Conservation (phyloP, 129 eudicot genomes). For the Tagetes patula region DNA sequence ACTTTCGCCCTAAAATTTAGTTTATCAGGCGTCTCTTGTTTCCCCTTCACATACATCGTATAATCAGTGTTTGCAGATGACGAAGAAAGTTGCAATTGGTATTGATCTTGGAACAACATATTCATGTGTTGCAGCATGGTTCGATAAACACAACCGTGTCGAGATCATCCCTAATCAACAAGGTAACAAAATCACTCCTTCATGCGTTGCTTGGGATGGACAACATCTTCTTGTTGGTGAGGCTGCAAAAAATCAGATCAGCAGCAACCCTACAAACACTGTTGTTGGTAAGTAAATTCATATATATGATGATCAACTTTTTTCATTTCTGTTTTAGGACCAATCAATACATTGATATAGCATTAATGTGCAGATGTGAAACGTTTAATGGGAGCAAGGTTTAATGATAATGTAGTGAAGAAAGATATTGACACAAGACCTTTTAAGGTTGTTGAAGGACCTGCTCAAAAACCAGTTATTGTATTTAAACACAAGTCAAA, state of each 20-base stretch:
- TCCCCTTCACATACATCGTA: too few relatives aligned
- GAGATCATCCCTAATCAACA: slow-evolving; percentile 19
- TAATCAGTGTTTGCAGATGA: neutral
- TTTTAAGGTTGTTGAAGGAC: slow-evolving; percentile 5
- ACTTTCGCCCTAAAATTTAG: too few relatives aligned
- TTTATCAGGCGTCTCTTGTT: too few relatives aligned
- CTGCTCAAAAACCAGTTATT: neutral
- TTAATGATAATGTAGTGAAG: neutral
- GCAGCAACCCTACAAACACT: neutral
- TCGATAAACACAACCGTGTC: slow-evolving; percentile 2
- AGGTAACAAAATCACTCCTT: slow-evolving; percentile 13
- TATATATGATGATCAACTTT: neutral
- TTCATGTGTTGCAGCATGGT: slow-evolving; percentile 11
- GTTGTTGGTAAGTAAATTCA: neutral
- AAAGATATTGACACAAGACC: slow-evolving; percentile 6
- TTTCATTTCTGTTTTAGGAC: neutral
- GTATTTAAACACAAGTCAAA: neutral
- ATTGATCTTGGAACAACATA: slow-evolving; percentile 18
- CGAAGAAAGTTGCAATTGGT: neutral
- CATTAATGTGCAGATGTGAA: neutral
- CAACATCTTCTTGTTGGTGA: neutral
- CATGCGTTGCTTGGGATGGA: slow-evolving; percentile 18
- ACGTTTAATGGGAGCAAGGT: slow-evolving; percentile 13
- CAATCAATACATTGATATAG: too few relatives aligned
- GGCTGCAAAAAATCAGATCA: slow-evolving; percentile 7